Evolutionary conservation across 1,139 yeast species (phyloP).

Genomic region (Casaregolazyma lundiana): DNA sequence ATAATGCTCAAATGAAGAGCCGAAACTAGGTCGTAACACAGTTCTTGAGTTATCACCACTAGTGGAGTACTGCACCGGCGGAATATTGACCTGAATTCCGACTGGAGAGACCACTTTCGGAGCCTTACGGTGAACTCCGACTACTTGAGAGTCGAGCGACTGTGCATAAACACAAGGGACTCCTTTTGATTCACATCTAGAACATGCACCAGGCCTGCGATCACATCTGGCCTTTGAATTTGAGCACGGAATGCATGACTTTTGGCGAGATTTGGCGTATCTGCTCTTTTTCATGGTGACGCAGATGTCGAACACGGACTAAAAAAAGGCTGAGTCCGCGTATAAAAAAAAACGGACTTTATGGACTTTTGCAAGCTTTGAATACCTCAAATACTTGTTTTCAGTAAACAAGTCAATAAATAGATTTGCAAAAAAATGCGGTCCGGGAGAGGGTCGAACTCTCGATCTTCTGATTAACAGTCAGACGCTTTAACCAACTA

Average conservation of each 20-base stretch:
- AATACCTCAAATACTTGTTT: too few relatives aligned
- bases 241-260: constrained; percentile 11
- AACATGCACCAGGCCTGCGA: constrained; percentile 3
- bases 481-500: constrained; percentile 18
- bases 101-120: too few relatives aligned
- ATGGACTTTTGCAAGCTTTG: too few relatives aligned
- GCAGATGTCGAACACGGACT: too few relatives aligned
- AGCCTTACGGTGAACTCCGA: too few relatives aligned
- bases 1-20: neutral
- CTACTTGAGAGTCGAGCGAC: too few relatives aligned
- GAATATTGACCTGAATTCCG: too few relatives aligned
- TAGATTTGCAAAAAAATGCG: constrained; percentile 10
- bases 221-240: constrained; percentile 13
- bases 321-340: too few relatives aligned
- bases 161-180: neutral
- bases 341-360: too few relatives aligned
- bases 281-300: constrained; percentile 5
- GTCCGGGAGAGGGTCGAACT: constrained; percentile 18
- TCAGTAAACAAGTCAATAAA: too few relatives aligned
- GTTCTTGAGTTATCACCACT: neutral
- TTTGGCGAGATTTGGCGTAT: constrained; percentile 10
- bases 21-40: too few relatives aligned
- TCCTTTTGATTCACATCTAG: neutral
- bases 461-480: constrained; percentile 19
- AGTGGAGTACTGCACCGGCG: neutral